Percentiles rank a stretch among this genome's conserved stretches.
Evolutionary conservation across 1,139 yeast species (phyloP).

Genomic region (Nakaseomyces nivariensis): DNA sequence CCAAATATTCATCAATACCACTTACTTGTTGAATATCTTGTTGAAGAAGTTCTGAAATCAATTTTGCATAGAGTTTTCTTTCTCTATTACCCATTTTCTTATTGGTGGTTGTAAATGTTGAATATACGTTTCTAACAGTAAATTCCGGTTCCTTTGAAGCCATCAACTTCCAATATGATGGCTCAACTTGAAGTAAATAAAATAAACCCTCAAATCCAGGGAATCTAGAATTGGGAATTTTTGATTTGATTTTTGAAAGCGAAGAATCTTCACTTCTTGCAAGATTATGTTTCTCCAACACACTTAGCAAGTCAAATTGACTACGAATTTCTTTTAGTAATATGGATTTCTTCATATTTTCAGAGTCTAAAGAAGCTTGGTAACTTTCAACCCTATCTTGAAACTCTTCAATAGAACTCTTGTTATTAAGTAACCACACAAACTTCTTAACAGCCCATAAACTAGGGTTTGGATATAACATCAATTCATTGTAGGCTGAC

Average conservation of each 20-base stretch:
- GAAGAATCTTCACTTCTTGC: constrained; percentile 7
- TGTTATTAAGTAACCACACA: constrained; percentile 65
- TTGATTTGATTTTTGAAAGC: constrained; percentile 6
- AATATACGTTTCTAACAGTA: constrained; percentile 21
- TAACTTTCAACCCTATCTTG: constrained; percentile 61
- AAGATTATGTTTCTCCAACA: constrained; percentile 15
- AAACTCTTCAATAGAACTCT: constrained; percentile 64
- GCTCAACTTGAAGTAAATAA: constrained; percentile 77
- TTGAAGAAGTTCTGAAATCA: constrained; percentile 44
- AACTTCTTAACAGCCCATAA: constrained; percentile 67
- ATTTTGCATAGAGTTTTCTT: constrained; percentile 58
- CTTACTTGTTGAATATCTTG: constrained; percentile 25
- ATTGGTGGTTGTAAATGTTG: constrained; percentile 24
- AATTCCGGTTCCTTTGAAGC: constrained; percentile 29
- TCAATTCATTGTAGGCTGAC: constrained; percentile 62
- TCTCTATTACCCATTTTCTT: constrained; percentile 43
- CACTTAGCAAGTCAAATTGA: constrained; percentile 16
- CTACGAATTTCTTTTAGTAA: constrained; percentile 18
- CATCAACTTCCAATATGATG: constrained; percentile 57
- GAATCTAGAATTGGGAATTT: constrained; percentile 14
- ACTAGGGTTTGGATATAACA: constrained; percentile 66
- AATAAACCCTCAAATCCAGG: constrained; percentile 62
- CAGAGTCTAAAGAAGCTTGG: constrained; percentile 65
- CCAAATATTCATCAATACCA: constrained; percentile 18
- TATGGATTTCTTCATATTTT: constrained; percentile 63